Evolutionary conservation across 2,329 filamentous ascomycete genomes (phyloP), one percentile per base, ranked within the genome.

Genomic region (Simplicillium aogashimaense): DNA sequence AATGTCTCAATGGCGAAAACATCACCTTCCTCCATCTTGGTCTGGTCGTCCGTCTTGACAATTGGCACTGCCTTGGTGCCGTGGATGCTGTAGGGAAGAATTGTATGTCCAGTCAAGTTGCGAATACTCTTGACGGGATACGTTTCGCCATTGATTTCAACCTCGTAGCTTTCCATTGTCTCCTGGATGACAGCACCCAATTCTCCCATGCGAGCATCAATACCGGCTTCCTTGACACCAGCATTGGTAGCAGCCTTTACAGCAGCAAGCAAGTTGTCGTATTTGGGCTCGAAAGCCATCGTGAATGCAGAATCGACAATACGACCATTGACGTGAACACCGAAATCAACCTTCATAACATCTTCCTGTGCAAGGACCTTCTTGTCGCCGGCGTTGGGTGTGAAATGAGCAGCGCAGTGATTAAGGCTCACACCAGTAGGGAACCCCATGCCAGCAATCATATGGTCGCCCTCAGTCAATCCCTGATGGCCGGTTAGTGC

Each of bases 11-110:
- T 94, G 48, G 89, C 89, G 60, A 94, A 97, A 14, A 88, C 81
- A 56, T 97, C 89, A 33, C 88, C 88, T 64, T 95, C 90, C 66
- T 95, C 89, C 90, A 97, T 97, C 73, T 94, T 95, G 39, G 87
- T 94, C 59, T 82, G 79, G 55, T 94, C 86, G 46, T 77, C 76
- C 46, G 79, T 82, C 69, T 94, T 94, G 47, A 95, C 87, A 53
- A 95, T 95, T 0, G 89, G 90, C 38, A 95, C 86, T 49, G 85
- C 88, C 72, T 95, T 95, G 53, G 79, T 84, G 43, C 89, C 88
- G 65, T 95, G 89, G 52, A 95, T 95, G 59, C 79, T 81, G 68
- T 89, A 92, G 45, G 80, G 88, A 42, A 86, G 72, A 55, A 95
- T 95, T 50, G 85, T 90, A 67, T 95, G 89, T 9, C 87, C 88